Evolutionary conservation across 768 basidiomycete genomes (phyloP).

Genomic region (Rhizopogon vesiculosus): DNA sequence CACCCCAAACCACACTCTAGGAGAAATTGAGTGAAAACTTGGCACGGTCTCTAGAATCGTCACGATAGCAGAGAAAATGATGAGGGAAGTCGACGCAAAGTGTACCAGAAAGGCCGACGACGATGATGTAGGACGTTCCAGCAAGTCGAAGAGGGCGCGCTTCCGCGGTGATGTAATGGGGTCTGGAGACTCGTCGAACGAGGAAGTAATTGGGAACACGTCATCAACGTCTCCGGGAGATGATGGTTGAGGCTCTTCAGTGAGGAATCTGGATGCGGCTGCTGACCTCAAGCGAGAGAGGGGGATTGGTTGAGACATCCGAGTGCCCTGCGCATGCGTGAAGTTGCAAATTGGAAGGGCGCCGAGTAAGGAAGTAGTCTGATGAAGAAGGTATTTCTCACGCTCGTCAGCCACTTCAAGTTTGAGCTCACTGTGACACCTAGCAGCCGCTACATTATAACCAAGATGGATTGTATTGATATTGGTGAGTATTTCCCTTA

Average conservation of each 20-base stretch:
- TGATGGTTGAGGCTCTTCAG: slow-evolving; percentile 32
- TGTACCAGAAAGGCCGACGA: slow-evolving; percentile 73
- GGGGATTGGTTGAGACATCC: slow-evolving; percentile 28
- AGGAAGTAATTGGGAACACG: slow-evolving; percentile 31
- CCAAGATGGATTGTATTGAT: not conserved
- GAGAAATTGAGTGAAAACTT: slow-evolving; percentile 63
- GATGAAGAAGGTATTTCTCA: not conserved
- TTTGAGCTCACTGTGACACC: too few relatives aligned
- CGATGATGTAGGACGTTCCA: slow-evolving; percentile 80
- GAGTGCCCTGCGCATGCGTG: not conserved
- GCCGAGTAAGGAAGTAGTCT: not conserved
- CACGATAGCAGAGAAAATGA: slow-evolving; percentile 69
- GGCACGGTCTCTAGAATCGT: slow-evolving; percentile 81
- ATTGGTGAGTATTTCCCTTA: not conserved
- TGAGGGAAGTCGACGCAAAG: slow-evolving; percentile 63
- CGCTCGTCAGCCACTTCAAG: not conserved
- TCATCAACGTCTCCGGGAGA: slow-evolving; percentile 34
- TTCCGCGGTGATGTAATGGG: slow-evolving; percentile 46
- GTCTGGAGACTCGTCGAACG: slow-evolving; percentile 29
- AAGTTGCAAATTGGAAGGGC: not conserved
- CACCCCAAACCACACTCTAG: slow-evolving; percentile 78
- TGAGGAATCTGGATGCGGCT: slow-evolving; percentile 33
- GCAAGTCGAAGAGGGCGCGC: slow-evolving; percentile 58
- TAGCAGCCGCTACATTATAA: too few relatives aligned
- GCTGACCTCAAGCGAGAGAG: slow-evolving; percentile 21